Conservation (phyloP, 805 yeast genomes). For the Metschnikowia vanudenii region DNA sequence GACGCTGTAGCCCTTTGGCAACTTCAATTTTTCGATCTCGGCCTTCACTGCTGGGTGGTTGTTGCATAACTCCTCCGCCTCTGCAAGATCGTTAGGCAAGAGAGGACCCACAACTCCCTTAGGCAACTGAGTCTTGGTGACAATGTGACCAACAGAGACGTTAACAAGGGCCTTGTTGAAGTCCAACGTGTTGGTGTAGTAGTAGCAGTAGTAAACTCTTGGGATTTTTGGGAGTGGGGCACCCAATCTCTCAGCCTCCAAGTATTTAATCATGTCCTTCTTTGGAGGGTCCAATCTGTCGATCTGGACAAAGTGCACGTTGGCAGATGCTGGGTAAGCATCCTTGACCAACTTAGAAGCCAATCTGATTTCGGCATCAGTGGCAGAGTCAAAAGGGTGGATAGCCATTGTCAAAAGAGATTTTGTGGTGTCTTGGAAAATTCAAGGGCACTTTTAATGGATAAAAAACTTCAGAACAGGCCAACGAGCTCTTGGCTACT, state of each 20-base stretch:
- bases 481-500: background rate
- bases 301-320: conserved; percentile 62
- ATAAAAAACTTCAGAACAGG: background rate
- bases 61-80: conserved; percentile 50
- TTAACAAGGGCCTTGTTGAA: conserved; percentile 74
- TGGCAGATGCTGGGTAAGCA: conserved; percentile 47
- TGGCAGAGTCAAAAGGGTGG: conserved; percentile 61
- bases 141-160: conserved; percentile 58
- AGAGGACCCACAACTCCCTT: conserved; percentile 70
- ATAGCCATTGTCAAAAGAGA: background rate
- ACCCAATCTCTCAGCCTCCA: conserved; percentile 61
- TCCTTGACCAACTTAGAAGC: conserved; percentile 63
- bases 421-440: background rate
- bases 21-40: conserved; percentile 63
- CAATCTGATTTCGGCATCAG: conserved; percentile 56
- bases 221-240: conserved; percentile 55
- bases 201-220: conserved; percentile 67
- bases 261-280: conserved; percentile 61
- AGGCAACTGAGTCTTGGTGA: conserved; percentile 54
- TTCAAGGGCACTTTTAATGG: background rate
- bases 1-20: conserved; percentile 55
- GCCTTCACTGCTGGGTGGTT: conserved; percentile 58
- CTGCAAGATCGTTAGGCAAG: conserved; percentile 60
- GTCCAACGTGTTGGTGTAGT: conserved; percentile 51
- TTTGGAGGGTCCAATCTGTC: conserved; percentile 81